Evolutionary conservation across 2,329 filamentous ascomycete species (phyloP).

Genomic region (Zymoseptoria crescenta): DNA sequence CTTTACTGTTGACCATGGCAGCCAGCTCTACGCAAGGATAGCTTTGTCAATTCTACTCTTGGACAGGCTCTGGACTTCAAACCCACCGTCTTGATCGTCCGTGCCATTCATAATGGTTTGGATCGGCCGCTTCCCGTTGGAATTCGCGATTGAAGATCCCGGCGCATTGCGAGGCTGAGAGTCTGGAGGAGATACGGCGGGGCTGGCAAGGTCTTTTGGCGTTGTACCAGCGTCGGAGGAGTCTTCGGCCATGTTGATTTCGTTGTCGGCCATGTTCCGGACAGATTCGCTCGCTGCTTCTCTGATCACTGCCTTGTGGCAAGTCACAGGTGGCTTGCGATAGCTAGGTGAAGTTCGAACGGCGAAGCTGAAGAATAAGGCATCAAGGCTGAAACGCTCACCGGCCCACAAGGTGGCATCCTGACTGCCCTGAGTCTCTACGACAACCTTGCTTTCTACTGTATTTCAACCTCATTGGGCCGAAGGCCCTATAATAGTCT

Average conservation of each 20-base stretch:
- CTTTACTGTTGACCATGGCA: constrained; percentile 16
- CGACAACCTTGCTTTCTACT: neutral
- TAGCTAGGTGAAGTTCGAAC: neutral
- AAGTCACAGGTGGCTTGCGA: neutral
- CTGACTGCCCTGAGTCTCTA: no score
- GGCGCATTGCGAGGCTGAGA: constrained; percentile 37
- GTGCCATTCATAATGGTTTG: constrained; percentile 27
- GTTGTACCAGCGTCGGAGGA: constrained; percentile 26
- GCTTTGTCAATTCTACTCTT: neutral
- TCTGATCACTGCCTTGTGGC: neutral
- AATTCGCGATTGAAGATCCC: constrained; percentile 24
- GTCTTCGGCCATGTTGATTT: neutral
- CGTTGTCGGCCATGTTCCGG: neutral
- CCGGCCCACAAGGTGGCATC: neutral
- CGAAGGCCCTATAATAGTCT: no score
- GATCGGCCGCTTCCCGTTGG: constrained; percentile 33
- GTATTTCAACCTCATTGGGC: neutral
- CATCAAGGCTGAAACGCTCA: neutral
- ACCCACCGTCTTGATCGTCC: constrained; percentile 21
- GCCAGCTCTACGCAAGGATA: constrained; percentile 12
- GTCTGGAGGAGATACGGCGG: constrained; percentile 44
- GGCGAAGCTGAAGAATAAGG: neutral
- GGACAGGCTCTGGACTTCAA: neutral
- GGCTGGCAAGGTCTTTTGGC: constrained; percentile 30
- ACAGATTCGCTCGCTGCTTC: neutral